Percentiles rank a stretch among this genome's conserved stretches.
Evolutionary conservation across 2,329 filamentous ascomycete genomes (phyloP).

Genomic region (Claviceps citrina): DNA sequence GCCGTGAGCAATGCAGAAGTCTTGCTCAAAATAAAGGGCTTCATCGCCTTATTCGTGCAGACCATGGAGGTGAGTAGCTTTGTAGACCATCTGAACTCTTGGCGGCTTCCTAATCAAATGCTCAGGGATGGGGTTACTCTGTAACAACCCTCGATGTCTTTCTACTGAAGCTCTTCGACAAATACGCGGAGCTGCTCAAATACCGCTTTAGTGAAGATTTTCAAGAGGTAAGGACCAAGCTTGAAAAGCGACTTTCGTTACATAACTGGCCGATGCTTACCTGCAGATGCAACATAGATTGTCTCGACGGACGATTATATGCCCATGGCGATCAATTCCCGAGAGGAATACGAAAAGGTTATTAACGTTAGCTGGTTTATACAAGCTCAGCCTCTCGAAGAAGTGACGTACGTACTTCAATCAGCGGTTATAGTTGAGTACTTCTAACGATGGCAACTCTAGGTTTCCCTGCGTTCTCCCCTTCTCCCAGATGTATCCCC

Average conservation of each 20-base stretch:
- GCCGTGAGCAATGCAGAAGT: constrained; percentile 78
- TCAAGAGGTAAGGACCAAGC: constrained; percentile 50
- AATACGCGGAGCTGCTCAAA: constrained; percentile 84
- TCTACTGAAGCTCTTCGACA: constrained; percentile 77
- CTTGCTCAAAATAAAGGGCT: constrained; percentile 84
- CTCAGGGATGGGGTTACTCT: constrained; percentile 75
- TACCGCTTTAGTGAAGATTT: constrained; percentile 89
- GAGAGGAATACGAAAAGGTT: constrained; percentile 89
- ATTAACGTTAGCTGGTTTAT: constrained; percentile 93
- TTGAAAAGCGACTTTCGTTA: background rate
- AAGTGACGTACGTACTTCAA: constrained; percentile 47
- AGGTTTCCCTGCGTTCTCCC: constrained; percentile 91
- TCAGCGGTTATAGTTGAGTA: constrained; percentile 3
- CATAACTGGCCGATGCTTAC: background rate
- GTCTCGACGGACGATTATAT: constrained; percentile 96
- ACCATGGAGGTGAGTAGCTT: constrained; percentile 68
- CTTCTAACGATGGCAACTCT: background rate
- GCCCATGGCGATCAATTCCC: constrained; percentile 90
- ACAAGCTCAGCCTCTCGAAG: constrained; percentile 60
- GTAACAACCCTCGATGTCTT: constrained; percentile 70
- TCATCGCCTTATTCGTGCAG: constrained; percentile 87
- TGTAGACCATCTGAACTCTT: constrained; percentile 39
- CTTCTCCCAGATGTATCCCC: constrained; percentile 96
- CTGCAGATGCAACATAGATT: constrained; percentile 29
- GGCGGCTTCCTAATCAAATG: constrained; percentile 65